Percentiles rank a stretch among this genome's conserved stretches.
phyloP scores from a whole-genome alignment of 139 green algal genomes.

The Chlorella sorokiniana region DNA sequence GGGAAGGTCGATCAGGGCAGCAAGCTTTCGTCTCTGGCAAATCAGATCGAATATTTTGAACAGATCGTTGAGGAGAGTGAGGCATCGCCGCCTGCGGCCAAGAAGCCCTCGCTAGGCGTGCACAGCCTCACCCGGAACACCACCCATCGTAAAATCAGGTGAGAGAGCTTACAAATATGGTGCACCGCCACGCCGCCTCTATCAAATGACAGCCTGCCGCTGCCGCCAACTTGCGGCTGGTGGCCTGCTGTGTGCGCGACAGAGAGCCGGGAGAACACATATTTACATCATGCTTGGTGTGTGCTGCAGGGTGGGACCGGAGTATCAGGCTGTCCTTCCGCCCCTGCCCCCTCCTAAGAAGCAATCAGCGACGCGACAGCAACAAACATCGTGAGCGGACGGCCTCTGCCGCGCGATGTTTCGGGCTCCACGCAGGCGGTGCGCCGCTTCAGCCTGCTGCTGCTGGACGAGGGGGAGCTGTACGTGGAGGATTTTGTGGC shows the following conservation, averaged over 20 bases:
- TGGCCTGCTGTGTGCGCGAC: too few relatives aligned
- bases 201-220: not conserved
- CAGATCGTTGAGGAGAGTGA: not conserved
- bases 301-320: slow-evolving; percentile 45
- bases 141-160: slow-evolving; percentile 18
- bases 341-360: not conserved
- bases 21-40: not conserved
- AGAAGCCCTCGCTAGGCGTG: not conserved
- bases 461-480: slow-evolving; percentile 85
- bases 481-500: slow-evolving; percentile 79
- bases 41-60: slow-evolving; percentile 8
- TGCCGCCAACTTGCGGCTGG: not conserved
- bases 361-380: too few relatives aligned
- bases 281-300: not conserved
- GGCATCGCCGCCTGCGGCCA: not conserved
- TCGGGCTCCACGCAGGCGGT: slow-evolving; percentile 13
- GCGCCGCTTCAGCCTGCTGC: slow-evolving; percentile 80
- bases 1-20: not conserved
- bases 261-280: not conserved
- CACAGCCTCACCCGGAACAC: slow-evolving; percentile 30
- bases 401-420: too few relatives aligned
- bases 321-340: slow-evolving; percentile 63
- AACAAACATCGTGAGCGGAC: too few relatives aligned
- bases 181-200: too few relatives aligned
- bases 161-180: not conserved